Evolutionary conservation across 2,329 filamentous ascomycete species (phyloP).

Genomic region (Fusarium musae): DNA sequence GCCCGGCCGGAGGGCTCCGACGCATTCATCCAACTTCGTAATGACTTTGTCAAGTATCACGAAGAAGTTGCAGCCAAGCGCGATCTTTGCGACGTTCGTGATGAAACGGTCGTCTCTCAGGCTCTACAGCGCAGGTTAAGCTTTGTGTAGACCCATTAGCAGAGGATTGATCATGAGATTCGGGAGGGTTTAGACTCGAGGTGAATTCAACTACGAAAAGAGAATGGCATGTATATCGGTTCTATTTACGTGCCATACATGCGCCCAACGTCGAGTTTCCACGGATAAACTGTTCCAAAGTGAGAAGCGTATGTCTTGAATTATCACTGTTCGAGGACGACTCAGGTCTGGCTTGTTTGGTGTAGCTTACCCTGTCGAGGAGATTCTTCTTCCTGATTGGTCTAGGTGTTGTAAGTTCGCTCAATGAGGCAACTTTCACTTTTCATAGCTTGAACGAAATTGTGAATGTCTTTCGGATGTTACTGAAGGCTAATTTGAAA

Average conservation of each 20-base stretch:
- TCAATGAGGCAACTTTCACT: conserved; percentile 26
- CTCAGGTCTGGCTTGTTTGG: background rate
- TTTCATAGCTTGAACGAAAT: background rate
- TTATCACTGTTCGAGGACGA: background rate
- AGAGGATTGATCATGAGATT: background rate
- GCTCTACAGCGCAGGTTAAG: background rate
- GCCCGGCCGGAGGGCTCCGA: conserved; percentile 15
- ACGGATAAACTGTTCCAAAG: background rate
- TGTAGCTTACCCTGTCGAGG: background rate
- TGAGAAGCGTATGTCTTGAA: background rate
- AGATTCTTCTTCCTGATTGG: conserved; percentile 23
- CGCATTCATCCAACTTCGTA: conserved; percentile 15
- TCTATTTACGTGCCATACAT: no score
- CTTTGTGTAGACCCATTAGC: background rate
- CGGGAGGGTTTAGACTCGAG: no score
- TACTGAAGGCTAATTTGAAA: background rate
- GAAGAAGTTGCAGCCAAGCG: background rate
- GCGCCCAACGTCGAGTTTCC: no score
- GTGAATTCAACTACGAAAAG: background rate
- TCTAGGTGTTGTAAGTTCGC: background rate
- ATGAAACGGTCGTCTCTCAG: background rate
- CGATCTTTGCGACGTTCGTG: background rate
- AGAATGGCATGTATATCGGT: background rate
- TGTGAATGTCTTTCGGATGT: background rate
- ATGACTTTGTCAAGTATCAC: background rate